Evolutionary conservation across 2,329 filamentous ascomycete genomes (phyloP), one percentile per base, ranked within the genome.

Genomic region (Ophiostoma australiae): DNA sequence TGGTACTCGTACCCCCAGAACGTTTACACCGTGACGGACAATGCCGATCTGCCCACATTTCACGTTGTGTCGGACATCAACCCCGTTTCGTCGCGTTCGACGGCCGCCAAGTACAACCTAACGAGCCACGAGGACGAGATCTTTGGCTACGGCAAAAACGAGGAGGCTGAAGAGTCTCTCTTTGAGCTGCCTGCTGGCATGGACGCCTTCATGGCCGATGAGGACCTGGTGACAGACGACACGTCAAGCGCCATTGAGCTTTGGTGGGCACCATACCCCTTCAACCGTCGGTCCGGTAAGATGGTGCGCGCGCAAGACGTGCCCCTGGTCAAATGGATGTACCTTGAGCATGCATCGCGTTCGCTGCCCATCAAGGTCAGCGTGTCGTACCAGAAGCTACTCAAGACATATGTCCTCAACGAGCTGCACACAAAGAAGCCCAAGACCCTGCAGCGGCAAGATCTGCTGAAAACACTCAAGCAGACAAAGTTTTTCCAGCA

Each of bases 401-500:
- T 99, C 63, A 99, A 99, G 84, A 94, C 92, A 3, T 99, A 90
- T 76, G 95, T 99, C 23, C 85, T 99, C 74, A 99, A 99, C 76
- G 94, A 98, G 81, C 85, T 99, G 67, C 96, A 99, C 81, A 96
- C 94, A 83, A 96, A 94, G 81, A 92, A 91, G 75, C 93, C 94
- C 7, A 98, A 99, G 84, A 92, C 95, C 4, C 90, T 97, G 75
- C 97, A 94, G 82, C 97, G 94, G 79, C 95, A 99, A 78, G 93
- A 96, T 77, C 82, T 99, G 72, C 87, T 98, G 79, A 89, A 89
- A 76, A 96, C 93, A 10, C 81, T 99, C 75, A 98, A 97, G 81
- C 90, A 93, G 75, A 99, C 95, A 67, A 99, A 99, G 78, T 99
- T 99, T 83, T 99, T 99, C 86, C 96, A 99, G 81, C 95, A 98